Evolutionary conservation across 805 yeast genomes (phyloP), one percentile per base, ranked within the genome.

Genomic region (Wickerhamiella dianesei): DNA sequence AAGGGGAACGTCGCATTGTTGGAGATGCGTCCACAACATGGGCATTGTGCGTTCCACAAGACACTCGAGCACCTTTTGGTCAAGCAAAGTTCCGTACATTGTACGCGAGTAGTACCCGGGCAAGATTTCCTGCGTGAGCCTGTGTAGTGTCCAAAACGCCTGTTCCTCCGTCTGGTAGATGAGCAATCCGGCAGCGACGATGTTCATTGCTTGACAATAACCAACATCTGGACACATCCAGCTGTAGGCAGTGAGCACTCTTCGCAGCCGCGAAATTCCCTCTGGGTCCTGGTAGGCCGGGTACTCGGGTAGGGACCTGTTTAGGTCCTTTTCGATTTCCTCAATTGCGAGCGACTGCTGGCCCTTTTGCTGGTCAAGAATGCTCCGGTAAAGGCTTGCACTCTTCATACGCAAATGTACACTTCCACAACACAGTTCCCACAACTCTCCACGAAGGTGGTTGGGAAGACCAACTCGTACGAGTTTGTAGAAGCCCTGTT

Each of bases 131-230:
- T 87, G 95, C 66, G 96, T 87, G 2, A 92, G 64, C 16, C 76
- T 75, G 47, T 79, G 76, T 48, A 92, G 70, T 48, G 89, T 77
- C 97, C 97, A 92, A 59, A 86, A 92, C 0, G 96, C 97, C 64
- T 92, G 97, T 54, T 89, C 98, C 63, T 92, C 99, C 6, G 94
- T 82, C 82, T 85, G 87, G 52, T 58, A 67, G 44, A 68, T 69
- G 22, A 68, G 77, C 58, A 78, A 73, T 1, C 71, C 70, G 1
- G 73, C 73, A 2, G 66, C 69, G 13, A 68, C 73, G 44, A 92
- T 92, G 61, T 92, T 92, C 98, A 94, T 92, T 1, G 97, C 98
- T 64, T 92, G 98, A 62, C 99, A 92, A 63, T 92, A 92, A 0
- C 99, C 99, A 21, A 92, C 85, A 39, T 89, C 95, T 0, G 95